Evolutionary conservation across 2,329 filamentous ascomycete species (phyloP).

Genomic region (Colletotrichum kahawae): DNA sequence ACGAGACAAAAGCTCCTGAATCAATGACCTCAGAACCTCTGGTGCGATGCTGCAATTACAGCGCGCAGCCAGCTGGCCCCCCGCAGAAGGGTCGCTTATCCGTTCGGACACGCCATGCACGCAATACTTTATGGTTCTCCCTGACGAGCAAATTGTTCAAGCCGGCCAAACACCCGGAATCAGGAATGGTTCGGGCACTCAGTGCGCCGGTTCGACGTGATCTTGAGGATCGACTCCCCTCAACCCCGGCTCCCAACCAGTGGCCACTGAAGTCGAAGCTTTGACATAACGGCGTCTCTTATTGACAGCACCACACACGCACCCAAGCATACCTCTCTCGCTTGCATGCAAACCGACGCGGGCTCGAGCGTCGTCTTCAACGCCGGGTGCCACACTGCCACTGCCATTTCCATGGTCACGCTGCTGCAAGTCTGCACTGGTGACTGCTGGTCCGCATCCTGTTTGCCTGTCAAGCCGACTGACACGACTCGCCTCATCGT

Average conservation of each 20-base stretch:
- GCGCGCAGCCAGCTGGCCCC: not conserved
- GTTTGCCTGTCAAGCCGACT: not conserved
- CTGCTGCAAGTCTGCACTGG: not conserved
- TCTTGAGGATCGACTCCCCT: not conserved
- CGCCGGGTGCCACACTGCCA: not conserved
- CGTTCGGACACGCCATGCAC: constrained; percentile 4
- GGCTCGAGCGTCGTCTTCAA: constrained; percentile 19
- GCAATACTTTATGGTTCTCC: not conserved
- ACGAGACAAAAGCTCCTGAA: not conserved
- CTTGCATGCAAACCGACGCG: constrained; percentile 3
- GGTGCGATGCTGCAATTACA: not conserved
- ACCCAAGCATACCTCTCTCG: constrained; percentile 1
- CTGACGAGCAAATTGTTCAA: not conserved
- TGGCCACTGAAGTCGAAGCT: constrained; percentile 2
- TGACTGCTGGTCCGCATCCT: not conserved
- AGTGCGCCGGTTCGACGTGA: not conserved
- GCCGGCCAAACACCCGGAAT: not conserved
- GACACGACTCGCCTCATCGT: constrained; percentile 2
- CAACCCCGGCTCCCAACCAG: not conserved
- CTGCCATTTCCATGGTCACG: not conserved
- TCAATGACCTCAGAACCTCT: not conserved
- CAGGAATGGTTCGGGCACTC: constrained; percentile 1
- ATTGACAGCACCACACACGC: constrained; percentile 11
- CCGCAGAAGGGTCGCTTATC: not conserved
- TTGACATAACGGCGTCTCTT: constrained; percentile 15